Conservation (phyloP, 192 early-diverging fungal species). For the Nowakowskiella sp. region DNA sequence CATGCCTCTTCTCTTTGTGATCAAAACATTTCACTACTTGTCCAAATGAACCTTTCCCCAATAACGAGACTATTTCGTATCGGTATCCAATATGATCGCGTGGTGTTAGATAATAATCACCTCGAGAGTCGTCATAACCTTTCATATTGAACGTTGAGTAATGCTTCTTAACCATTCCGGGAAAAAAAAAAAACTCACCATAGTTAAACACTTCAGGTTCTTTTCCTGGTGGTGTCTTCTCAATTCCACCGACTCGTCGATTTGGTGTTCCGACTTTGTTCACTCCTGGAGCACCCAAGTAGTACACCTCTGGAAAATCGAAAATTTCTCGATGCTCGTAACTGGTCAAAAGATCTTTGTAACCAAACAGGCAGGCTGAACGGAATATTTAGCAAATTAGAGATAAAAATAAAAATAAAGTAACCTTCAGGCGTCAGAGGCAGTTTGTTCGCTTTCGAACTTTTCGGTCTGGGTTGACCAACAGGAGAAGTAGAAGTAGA, state of each 20-base stretch:
- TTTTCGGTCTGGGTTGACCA: not conserved
- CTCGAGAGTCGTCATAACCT: conserved; percentile 85
- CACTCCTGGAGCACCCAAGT: conserved; percentile 63
- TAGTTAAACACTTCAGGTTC: conserved; percentile 29
- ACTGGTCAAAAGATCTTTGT: conserved; percentile 51
- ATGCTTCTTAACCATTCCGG: conserved; percentile 1
- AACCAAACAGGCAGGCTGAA: conserved; percentile 31
- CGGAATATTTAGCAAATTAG: conserved; percentile 3
- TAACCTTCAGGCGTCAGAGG: conserved; percentile 5
- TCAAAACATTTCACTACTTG: conserved; percentile 91
- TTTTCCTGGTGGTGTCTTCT: conserved; percentile 17
- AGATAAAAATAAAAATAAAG: not conserved
- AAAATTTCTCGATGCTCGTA: conserved; percentile 86
- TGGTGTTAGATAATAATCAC: conserved; percentile 79
- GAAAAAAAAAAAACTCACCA: conserved; percentile 12
- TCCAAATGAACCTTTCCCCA: conserved; percentile 94
- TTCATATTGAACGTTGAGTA: conserved; percentile 13
- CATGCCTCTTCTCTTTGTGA: conserved; percentile 78
- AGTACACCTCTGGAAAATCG: conserved; percentile 77
- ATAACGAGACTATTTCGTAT: conserved; percentile 82
- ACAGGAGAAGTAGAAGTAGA: not conserved
- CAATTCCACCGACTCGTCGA: conserved; percentile 42
- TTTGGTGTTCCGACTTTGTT: conserved; percentile 55
- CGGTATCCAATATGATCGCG: conserved; percentile 91
- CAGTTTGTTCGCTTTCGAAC: not conserved